phyloP scores from a whole-genome alignment of 805 yeast species.

The Yamadazyma philogaea region DNA sequence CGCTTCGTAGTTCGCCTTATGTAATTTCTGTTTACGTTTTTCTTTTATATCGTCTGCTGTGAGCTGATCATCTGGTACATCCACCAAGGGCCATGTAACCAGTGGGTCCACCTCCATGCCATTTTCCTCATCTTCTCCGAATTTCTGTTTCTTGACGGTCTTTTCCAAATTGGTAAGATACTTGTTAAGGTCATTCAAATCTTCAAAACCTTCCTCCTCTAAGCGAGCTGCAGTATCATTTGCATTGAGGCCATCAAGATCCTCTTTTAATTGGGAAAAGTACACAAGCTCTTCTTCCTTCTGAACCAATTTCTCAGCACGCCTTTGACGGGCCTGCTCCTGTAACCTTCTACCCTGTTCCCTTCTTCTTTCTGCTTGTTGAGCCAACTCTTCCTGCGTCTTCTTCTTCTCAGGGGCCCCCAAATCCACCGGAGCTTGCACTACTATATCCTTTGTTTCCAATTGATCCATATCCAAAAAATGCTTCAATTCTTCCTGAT shows the following conservation, averaged over 20 bases:
- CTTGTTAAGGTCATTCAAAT: conserved; percentile 65
- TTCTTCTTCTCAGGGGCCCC: conserved; percentile 66
- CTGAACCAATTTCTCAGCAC: conserved; percentile 75
- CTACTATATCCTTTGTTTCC: conserved; percentile 65
- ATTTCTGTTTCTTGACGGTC: conserved; percentile 63
- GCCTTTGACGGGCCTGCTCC: conserved; percentile 84
- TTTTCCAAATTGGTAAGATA: conserved; percentile 63
- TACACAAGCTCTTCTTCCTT: conserved; percentile 79
- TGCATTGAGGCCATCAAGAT: conserved; percentile 43
- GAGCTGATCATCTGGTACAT: conserved; percentile 79
- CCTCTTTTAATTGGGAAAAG: conserved; percentile 55
- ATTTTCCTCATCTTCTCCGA: conserved; percentile 62
- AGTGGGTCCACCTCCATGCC: conserved; percentile 50
- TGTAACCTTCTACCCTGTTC: conserved; percentile 88
- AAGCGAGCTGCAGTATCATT: conserved; percentile 55
- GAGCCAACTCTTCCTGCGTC: conserved; percentile 74
- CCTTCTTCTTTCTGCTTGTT: conserved; percentile 72
- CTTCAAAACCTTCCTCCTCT: conserved; percentile 74
- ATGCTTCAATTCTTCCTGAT: conserved; percentile 55
- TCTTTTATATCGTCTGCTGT: conserved; percentile 79
- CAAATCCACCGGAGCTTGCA: conserved; percentile 75
- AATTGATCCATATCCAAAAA: conserved; percentile 61
- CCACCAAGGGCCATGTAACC: conserved; percentile 67
- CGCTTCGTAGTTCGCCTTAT: conserved; percentile 88
- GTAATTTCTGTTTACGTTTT: conserved; percentile 76